Percentiles rank a stretch among this genome's conserved stretches.
These are phyloP conservation scores for Meyerozyma athensensis DNA, from an alignment of 1,139 yeast species.

Conservation along the genomic window DNA sequence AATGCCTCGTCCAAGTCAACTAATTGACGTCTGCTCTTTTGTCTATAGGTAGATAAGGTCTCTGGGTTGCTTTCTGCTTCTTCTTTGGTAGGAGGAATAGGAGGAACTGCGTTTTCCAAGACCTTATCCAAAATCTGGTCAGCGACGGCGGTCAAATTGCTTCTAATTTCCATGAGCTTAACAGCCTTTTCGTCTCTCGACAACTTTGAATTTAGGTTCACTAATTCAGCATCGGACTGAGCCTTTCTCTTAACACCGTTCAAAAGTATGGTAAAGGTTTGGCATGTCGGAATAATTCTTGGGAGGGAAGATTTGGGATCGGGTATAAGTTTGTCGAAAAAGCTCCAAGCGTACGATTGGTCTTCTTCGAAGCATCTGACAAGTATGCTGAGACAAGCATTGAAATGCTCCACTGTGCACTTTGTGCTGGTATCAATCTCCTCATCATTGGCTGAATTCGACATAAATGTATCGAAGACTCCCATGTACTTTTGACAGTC, in stretches of 20 bases:
- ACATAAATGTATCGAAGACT: conserved; percentile 18
- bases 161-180: conserved; percentile 25
- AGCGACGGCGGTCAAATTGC: conserved; percentile 25
- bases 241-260: conserved; percentile 30
- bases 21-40: conserved; percentile 15
- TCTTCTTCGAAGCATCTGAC: conserved; percentile 29
- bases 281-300: conserved; percentile 27
- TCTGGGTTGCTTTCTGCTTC: conserved; percentile 20
- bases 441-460: not conserved
- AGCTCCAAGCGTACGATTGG: conserved; percentile 36
- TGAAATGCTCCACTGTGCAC: conserved; percentile 30
- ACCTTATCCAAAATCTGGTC: conserved; percentile 26
- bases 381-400: conserved; percentile 34
- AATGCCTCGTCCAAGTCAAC: conserved; percentile 29
- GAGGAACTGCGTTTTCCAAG: conserved; percentile 28
- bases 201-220: conserved; percentile 14
- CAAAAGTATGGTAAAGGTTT: conserved; percentile 38
- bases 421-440: conserved; percentile 1
- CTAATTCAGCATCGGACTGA: conserved; percentile 15
- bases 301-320: conserved; percentile 12
- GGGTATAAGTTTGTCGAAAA: conserved; percentile 29
- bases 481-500: conserved; percentile 20
- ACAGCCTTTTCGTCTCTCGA: conserved; percentile 18
- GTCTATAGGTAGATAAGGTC: conserved; percentile 17
- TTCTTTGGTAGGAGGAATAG: conserved; percentile 28